A percentile compares a stretch with the other conserved stretches of the same genome.
Evolutionary conservation across 1,284 basidiomycete species (phyloP).

Genomic region (Papiliotrema laurentii): DNA sequence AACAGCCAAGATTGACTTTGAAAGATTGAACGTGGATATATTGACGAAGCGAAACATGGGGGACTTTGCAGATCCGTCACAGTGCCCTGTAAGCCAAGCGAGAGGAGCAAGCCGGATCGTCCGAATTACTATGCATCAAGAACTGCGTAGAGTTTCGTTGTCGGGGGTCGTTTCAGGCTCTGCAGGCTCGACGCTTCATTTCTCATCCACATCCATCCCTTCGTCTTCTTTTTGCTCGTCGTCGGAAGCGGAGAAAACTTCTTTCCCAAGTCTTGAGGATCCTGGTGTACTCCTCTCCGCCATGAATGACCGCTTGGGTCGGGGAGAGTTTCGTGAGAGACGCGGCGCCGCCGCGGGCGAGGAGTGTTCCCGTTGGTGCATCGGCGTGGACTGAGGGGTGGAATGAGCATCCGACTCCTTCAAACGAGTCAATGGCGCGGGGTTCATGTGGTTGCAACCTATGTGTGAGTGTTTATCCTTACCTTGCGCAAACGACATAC

Average conservation of each 20-base stretch:
- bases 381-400: constrained; percentile 1
- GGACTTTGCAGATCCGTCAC: too few relatives aligned
- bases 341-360: constrained; percentile 14
- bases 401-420: constrained; percentile 1
- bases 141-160: too few relatives aligned
- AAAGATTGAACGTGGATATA: too few relatives aligned
- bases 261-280: constrained; percentile 32
- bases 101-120: too few relatives aligned
- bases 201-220: constrained; percentile 7
- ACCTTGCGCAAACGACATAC: constrained; percentile 7
- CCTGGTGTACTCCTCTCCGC: constrained; percentile 29
- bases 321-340: constrained; percentile 16
- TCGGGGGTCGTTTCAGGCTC: too few relatives aligned
- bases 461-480: constrained; percentile 2
- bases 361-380: not conserved
- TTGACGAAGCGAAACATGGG: too few relatives aligned
- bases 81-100: too few relatives aligned
- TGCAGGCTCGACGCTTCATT: not conserved
- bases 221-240: constrained; percentile 19
- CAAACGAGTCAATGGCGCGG: constrained; percentile 29
- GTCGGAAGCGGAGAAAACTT: constrained; percentile 34
- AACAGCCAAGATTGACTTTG: too few relatives aligned
- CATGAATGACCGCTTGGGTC: constrained; percentile 15
- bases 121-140: too few relatives aligned
- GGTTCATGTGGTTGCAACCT: constrained; percentile 46